Evolutionary conservation across 176 grass and related monocot genomes (phyloP).

Genomic region (Otatea glauca): DNA sequence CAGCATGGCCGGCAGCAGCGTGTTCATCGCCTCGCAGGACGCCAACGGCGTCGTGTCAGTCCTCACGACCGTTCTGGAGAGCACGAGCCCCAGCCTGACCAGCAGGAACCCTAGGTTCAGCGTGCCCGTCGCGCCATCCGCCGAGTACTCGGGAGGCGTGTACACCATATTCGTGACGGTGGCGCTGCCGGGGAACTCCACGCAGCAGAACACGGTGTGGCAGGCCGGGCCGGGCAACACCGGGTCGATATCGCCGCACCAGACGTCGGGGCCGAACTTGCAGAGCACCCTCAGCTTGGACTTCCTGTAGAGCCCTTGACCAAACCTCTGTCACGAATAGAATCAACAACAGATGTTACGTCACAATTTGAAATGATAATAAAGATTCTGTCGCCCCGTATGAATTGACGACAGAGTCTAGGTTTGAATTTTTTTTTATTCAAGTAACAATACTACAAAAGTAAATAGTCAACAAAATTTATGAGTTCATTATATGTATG

Average conservation of each 20-base stretch:
- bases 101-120: conserved; percentile 16
- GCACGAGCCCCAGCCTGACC: background rate
- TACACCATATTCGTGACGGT: conserved; percentile 86
- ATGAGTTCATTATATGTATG: no score
- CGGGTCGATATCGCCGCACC: conserved; percentile 12
- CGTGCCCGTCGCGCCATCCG: conserved; percentile 40
- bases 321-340: no score
- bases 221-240: conserved; percentile 46
- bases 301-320: no score
- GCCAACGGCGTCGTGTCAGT: conserved; percentile 39
- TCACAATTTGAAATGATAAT: no score
- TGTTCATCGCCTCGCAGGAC: conserved; percentile 69
- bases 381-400: no score
- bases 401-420: no score
- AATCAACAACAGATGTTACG: no score
- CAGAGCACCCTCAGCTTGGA: conserved; percentile 30
- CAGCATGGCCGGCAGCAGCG: conserved; percentile 58
- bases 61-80: conserved; percentile 29
- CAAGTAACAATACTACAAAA: no score
- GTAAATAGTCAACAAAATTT: no score
- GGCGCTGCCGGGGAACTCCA: conserved; percentile 49
- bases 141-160: conserved; percentile 50
- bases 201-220: conserved; percentile 71
- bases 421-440: no score
- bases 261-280: background rate